Evolutionary conservation across 495 filamentous ascomycete species (phyloP).

Genomic region (Aspergillus bridgeri): DNA sequence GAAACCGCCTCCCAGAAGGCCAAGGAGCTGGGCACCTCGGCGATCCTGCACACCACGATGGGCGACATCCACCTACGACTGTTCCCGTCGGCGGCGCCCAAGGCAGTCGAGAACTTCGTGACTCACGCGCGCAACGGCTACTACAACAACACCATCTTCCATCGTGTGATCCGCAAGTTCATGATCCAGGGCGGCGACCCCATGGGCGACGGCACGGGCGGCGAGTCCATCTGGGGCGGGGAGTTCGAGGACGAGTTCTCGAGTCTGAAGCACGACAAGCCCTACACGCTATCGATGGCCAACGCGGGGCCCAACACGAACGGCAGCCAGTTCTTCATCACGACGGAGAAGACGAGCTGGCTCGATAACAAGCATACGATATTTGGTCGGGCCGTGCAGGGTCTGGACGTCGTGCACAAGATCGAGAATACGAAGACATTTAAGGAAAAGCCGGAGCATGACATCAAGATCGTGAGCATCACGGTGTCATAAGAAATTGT

Average conservation of each 20-base stretch:
- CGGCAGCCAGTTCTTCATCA: constrained; percentile 94
- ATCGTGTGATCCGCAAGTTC: constrained; percentile 95
- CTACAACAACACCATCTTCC: constrained; percentile 97
- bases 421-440: constrained; percentile 91
- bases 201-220: constrained; percentile 89
- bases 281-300: constrained; percentile 95
- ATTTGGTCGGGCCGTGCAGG: constrained; percentile 85
- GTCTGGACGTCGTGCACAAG: constrained; percentile 91
- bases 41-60: constrained; percentile 86
- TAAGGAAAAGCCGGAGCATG: constrained; percentile 95
- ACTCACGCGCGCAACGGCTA: constrained; percentile 85
- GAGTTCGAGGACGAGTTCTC: constrained; percentile 97
- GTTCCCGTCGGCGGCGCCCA: constrained; percentile 89
- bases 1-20: constrained; percentile 53
- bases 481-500: constrained; percentile 21
- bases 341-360: constrained; percentile 95
- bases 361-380: constrained; percentile 95
- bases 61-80: constrained; percentile 94
- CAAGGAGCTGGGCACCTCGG: constrained; percentile 69
- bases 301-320: constrained; percentile 86
- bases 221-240: constrained; percentile 93
- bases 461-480: constrained; percentile 96
- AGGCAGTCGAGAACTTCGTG: constrained; percentile 98
- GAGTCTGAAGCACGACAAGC: constrained; percentile 86
- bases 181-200: constrained; percentile 96